A percentile compares a stretch with the other conserved stretches of the same genome.
These are phyloP conservation scores for Rhodotorula sp. DNA, from an alignment of 1,284 basidiomycete genomes.

Conservation along the genomic window DNA sequence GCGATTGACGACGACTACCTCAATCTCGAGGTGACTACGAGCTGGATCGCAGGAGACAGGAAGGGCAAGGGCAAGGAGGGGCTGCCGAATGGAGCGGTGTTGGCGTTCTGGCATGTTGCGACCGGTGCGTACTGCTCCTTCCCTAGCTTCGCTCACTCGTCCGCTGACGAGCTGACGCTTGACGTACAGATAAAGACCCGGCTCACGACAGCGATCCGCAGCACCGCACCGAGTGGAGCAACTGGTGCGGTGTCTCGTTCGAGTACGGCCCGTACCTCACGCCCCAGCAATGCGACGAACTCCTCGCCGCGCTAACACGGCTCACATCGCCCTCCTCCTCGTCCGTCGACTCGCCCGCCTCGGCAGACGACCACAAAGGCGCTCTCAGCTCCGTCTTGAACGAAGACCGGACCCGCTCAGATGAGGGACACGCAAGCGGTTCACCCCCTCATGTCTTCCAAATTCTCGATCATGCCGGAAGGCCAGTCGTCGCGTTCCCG, in stretches of 20 bases:
- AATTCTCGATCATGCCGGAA: conserved; percentile 62
- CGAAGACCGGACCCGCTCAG: not conserved
- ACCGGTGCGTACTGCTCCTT: conserved; percentile 48
- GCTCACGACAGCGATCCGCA: conserved; percentile 73
- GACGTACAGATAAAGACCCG: conserved; percentile 54
- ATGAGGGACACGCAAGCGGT: not conserved
- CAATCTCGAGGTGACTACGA: conserved; percentile 87
- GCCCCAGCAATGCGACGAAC: conserved; percentile 23
- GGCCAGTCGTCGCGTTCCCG: conserved; percentile 81
- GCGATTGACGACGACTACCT: conserved; percentile 60
- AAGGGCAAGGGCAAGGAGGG: conserved; percentile 3
- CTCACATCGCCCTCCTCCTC: conserved; percentile 12
- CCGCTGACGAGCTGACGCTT: too few species aligned
- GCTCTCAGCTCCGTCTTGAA: conserved; percentile 12
- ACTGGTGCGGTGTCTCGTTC: conserved; percentile 71
- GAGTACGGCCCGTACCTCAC: conserved; percentile 38
- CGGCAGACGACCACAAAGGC: conserved; percentile 17
- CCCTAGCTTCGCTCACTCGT: too few species aligned
- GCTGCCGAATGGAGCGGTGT: conserved; percentile 66
- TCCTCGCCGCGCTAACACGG: conserved; percentile 24
- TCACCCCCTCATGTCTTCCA: conserved; percentile 67
- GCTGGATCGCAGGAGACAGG: conserved; percentile 66
- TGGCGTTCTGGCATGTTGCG: conserved; percentile 93
- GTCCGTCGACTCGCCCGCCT: conserved; percentile 26
- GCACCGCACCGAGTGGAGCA: conserved; percentile 78